phyloP scores from a whole-genome alignment of 176 grass and related monocot species.

The Oryza meyeriana region DNA sequence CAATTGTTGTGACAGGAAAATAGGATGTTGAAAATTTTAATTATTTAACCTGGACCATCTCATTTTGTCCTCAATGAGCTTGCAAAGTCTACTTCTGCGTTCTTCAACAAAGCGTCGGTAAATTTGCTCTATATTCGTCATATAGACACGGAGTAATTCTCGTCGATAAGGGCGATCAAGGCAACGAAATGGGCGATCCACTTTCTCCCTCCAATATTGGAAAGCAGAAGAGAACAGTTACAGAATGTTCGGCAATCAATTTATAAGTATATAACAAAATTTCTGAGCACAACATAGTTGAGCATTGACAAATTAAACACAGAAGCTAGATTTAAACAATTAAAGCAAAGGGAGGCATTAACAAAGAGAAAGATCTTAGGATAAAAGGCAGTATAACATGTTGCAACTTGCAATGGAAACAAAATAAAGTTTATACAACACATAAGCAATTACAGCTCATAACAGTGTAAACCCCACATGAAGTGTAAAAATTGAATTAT shows the following conservation, averaged over 20 bases:
- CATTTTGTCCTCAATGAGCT: conserved; percentile 74
- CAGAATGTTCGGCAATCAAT: conserved; percentile 3
- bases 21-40: conserved; percentile 2
- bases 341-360: background rate
- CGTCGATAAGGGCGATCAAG: conserved; percentile 73
- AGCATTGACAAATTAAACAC: conserved; percentile 4
- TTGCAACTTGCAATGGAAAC: conserved; percentile 7
- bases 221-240: conserved; percentile 34
- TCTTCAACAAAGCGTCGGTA: conserved; percentile 78
- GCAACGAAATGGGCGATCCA: conserved; percentile 66
- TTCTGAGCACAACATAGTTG: conserved; percentile 8
- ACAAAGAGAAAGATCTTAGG: conserved; percentile 12
- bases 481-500: background rate
- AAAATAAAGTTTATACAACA: conserved; percentile 16
- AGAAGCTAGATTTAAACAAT: conserved; percentile 10
- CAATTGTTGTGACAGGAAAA: background rate
- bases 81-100: conserved; percentile 59
- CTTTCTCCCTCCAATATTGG: conserved; percentile 63
- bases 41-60: conserved; percentile 81
- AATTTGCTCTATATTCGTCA: conserved; percentile 89
- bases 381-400: background rate
- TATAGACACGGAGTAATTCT: conserved; percentile 79
- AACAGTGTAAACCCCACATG: conserved; percentile 1
- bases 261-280: conserved; percentile 19
- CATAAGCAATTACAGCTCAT: conserved; percentile 14